Evolutionary conservation across 2,329 filamentous ascomycete genomes (phyloP), one percentile per base, ranked within the genome.

Genomic region (Immersiporthe knoxdaviesiana): DNA sequence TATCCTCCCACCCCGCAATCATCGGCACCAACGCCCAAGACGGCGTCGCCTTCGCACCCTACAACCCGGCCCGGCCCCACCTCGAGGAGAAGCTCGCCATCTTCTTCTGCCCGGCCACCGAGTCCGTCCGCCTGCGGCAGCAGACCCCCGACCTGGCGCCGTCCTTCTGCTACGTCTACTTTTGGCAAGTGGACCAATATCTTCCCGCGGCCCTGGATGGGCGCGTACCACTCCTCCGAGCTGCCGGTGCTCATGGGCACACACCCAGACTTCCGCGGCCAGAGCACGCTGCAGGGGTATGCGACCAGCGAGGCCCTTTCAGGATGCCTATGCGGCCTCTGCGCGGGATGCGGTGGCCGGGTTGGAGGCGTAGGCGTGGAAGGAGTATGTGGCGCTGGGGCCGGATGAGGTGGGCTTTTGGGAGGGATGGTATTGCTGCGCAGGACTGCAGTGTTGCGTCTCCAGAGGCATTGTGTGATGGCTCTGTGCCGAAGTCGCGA

Each of bases 221-320:
- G 73, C 12, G 68, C 74, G 6, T 75, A 74, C 50, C 74, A 75
- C 63, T 63, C 61, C 24, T 69, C 74, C 41, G 75, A 76, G 64
- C 71, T 76, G 24, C 75, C 75, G 12, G 68, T 76, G 62, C 63
- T 77, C 16, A 76, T 77, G 59, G 75, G 75, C 12, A 77, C 75
- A 6, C 73, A 75, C 56, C 71, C 77, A 39, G n/a, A 63, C 47
- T 69, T 67, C 16, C 58, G 64, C 11, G 68, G 59, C 1, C 21
- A 47, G 16, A 66, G 63, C 59, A 67, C 64, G 18, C 37, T 47
- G 5, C 47, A 47, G 30, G 68, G 67, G 52, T 67, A 60, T 18
- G 68, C 63, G 47, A 69, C 64, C 14, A 69, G 68, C 30, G 41
- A 27, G 35, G 68, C 68, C n/a, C 6, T 63, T 69, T 50, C 68